These are phyloP conservation scores for Diaporthe vexans DNA, from an alignment of 2,329 filamentous ascomycete species.

Conservation along the genomic window DNA sequence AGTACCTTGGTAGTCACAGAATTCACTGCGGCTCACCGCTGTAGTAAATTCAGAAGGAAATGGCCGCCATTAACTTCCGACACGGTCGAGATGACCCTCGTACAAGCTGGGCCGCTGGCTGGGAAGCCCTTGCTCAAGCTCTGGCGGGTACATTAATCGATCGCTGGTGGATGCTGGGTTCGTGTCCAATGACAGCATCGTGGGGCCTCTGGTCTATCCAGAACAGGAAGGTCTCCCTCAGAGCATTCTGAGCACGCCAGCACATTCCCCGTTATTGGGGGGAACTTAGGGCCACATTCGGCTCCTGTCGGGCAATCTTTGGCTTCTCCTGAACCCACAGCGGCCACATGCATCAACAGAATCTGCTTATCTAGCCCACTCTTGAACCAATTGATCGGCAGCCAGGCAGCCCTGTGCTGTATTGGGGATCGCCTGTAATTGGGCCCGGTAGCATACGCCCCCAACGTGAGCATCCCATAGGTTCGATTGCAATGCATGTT, in stretches of 20 bases:
- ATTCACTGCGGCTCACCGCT: background rate
- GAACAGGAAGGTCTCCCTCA: constrained; percentile 26
- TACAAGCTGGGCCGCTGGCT: background rate
- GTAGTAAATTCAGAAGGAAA: background rate
- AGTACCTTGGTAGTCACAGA: background rate
- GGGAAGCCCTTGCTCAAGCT: background rate
- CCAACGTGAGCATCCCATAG: background rate
- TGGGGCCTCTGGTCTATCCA: background rate
- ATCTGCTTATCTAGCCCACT: constrained; percentile 29
- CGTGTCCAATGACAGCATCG: constrained; percentile 11
- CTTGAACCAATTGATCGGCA: constrained; percentile 7
- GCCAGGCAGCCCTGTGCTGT: background rate
- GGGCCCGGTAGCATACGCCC: background rate
- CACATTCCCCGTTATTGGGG: background rate
- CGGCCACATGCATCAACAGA: constrained; percentile 6
- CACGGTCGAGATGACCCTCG: background rate
- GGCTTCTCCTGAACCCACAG: constrained; percentile 24
- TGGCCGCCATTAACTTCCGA: background rate
- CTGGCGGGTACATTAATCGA: constrained; percentile 8
- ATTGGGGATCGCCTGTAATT: constrained; percentile 3
- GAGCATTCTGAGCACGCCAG: background rate
- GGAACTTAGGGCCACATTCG: background rate
- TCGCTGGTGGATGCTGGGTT: constrained; percentile 6
- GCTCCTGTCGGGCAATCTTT: constrained; percentile 18
- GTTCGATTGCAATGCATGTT: constrained; percentile 3